phyloP scores from a whole-genome alignment of 768 basidiomycete genomes.

The Trametes meyenii region DNA sequence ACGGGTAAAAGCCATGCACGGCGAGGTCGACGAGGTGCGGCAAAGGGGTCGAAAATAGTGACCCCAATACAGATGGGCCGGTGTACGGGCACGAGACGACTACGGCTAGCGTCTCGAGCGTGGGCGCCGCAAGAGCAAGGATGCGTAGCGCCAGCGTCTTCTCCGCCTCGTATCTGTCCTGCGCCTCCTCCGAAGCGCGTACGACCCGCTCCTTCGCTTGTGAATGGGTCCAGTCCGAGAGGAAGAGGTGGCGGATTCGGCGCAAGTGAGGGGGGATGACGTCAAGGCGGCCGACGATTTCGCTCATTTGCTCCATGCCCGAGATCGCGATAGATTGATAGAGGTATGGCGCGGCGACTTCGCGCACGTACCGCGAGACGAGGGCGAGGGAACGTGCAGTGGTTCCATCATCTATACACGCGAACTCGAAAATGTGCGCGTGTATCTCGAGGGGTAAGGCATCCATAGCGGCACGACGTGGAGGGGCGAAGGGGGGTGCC shows the following conservation, averaged over 20 bases:
- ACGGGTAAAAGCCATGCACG: conserved; percentile 53
- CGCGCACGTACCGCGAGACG: conserved; percentile 35
- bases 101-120: conserved; percentile 46
- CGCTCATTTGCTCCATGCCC: conserved; percentile 30
- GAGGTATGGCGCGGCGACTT: conserved; percentile 30
- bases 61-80: conserved; percentile 44
- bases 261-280: conserved; percentile 40
- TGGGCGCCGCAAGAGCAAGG: conserved; percentile 42
- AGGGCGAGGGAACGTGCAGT: conserved; percentile 34
- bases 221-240: conserved; percentile 38
- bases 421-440: conserved; percentile 34
- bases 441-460: conserved; percentile 34
- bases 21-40: conserved; percentile 46
- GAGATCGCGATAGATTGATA: conserved; percentile 34
- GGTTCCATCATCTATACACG: conserved; percentile 36
- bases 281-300: conserved; percentile 34
- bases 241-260: conserved; percentile 47
- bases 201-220: conserved; percentile 17
- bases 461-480: conserved; percentile 17
- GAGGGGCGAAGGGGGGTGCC: neutral
- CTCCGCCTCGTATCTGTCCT: conserved; percentile 23
- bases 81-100: conserved; percentile 36
- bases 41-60: conserved; percentile 46
- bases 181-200: conserved; percentile 13
- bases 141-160: conserved; percentile 35